Base-by-base conservation (phyloP, 352 stramenopile genomes). In the Pythium plurisporium region DNA sequence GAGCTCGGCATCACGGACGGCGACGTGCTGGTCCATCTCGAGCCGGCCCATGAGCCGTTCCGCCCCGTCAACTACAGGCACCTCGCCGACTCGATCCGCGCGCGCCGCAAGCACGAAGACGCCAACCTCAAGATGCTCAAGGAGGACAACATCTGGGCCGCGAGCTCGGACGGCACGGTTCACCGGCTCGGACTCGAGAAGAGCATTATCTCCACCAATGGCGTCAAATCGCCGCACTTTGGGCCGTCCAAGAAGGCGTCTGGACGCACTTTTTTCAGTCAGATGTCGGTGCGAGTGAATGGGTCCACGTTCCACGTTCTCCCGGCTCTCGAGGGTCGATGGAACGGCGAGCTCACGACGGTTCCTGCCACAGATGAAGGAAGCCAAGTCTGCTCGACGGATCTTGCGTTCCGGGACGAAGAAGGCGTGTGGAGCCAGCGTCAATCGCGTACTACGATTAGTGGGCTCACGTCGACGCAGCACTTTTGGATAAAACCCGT, bases 401-500 rank as follows among this genome's bases (percentile, higher is more conserved):
- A 95, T 47, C 67, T 95, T 19, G 67, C 82, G 22, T 95, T 91
- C 63, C 82, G 83, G 33, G 81, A 91, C 26, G 83, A 92, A 19
- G 83, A 95, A 72, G 82, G 85, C 10, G 85, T 93, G 19, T 95
- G 85, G 85, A 92, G 84, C 55, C 82, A 91, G 55, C 85, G 85
- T 33, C 81, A 92, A 64, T 91, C 84, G 44, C 70, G 82, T 38
- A 95, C 85, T 31, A 92, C 85, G 19, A 91, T 95, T 70, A 92
- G 71, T 40, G 85, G 85, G 0, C 74, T 95, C 47, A 92, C 85
- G 2, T 82, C 84, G 30, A 95, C 80, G 54, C 82, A 94, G 70
- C 83, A 95, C 67, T 93, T 84, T 53, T 95, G 85, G 85, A 91
- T 95, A 64, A 89, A 87, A 44, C 82, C 85, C 17, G 82, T 91